Evolutionary conservation across 805 yeast genomes (phyloP), one percentile per base, ranked within the genome.

Genomic region (Metschnikowia amazonensis): DNA sequence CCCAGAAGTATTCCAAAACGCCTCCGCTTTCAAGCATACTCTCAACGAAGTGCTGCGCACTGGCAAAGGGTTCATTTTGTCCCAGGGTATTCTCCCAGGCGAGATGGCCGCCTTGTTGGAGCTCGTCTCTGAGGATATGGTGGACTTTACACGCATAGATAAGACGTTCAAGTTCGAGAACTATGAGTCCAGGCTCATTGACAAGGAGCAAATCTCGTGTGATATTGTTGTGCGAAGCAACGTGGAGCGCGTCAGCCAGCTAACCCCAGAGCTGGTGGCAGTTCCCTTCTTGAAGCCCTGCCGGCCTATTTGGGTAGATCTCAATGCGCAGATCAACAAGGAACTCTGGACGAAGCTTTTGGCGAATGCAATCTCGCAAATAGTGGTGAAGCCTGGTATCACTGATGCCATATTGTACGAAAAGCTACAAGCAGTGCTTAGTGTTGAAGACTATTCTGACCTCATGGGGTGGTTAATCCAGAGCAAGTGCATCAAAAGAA

Each of bases 131-230:
- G 60, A 66, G 5, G 44, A 44, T 2, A 13, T 38, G 31, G 49
- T 50, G 4, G 50, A 48, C 8, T 34, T 60, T 18, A 47, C 51
- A 9, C 58, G 63, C 16, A 72, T 86, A 18, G 87, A 86, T 53
- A 75, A 76, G 43, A 64, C 74, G 8, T 72, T 78, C 46, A 72
- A 67, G 13, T 71, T 77, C 42, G 70, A 74, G 29, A 83, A 87
- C 10, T 90, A 89, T 59, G 84, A 84, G 32, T 85, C 96, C 1
- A 75, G 96, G 50, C 70, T 79, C 16, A 76, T 86, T 33, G 95
- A 87, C 49, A 79, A 83, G 51, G 79, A 74, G 34, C 82, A 73
- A 60, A 74, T 78, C 40, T 88, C 76, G 56, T 84, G 81, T 59
- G 95, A 79, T 58, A 79, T 81, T 20, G 71, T 78, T 18, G 60